A percentile compares a stretch with the other conserved stretches of the same genome.
Conservation (phyloP, 768 basidiomycete genomes). For the Tylopilus vinaceipallidus region DNA sequence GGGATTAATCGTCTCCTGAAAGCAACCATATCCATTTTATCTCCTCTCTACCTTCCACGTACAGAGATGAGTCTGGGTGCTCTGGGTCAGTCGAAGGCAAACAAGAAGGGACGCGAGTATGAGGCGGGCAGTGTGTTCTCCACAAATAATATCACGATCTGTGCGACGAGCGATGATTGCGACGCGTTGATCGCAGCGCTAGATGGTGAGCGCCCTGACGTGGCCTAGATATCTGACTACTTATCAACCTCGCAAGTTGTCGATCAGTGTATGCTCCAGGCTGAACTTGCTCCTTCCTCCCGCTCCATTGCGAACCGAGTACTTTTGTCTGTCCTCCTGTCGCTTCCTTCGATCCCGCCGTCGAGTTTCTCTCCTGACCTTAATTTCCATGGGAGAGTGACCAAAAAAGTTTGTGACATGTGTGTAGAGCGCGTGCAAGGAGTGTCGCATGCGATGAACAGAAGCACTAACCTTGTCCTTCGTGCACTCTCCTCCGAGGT, state of each 20-base stretch:
- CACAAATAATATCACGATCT: slow-evolving; percentile 44
- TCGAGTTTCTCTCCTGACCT: slow-evolving; percentile 54
- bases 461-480: slow-evolving; percentile 56
- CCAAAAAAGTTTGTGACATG: slow-evolving; percentile 44
- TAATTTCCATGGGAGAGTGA: slow-evolving; percentile 45
- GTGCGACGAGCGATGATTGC: slow-evolving; percentile 48
- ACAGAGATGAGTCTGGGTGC: slow-evolving; percentile 21
- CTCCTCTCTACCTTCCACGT: slow-evolving; percentile 46
- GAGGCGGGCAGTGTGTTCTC: slow-evolving; percentile 77
- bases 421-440: slow-evolving; percentile 52
- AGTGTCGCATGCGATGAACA: slow-evolving; percentile 58
- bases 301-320: slow-evolving; percentile 60
- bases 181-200: slow-evolving; percentile 52
- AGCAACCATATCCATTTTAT: slow-evolving; percentile 48
- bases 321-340: slow-evolving; percentile 54
- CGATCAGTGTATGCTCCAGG: slow-evolving; percentile 45
- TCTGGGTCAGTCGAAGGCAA: slow-evolving; percentile 42
- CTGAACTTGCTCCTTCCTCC: slow-evolving; percentile 49
- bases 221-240: neutral
- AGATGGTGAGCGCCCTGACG: slow-evolving; percentile 46
- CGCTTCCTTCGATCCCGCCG: slow-evolving; percentile 54
- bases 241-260: slow-evolving; percentile 43
- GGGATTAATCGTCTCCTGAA: slow-evolving; percentile 54
- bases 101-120: slow-evolving; percentile 69
- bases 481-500: slow-evolving; percentile 37